Evolutionary conservation across 192 early-diverging fungal species (phyloP), one percentile per base, ranked within the genome.

Genomic region (Glomus cerebriforme): DNA sequence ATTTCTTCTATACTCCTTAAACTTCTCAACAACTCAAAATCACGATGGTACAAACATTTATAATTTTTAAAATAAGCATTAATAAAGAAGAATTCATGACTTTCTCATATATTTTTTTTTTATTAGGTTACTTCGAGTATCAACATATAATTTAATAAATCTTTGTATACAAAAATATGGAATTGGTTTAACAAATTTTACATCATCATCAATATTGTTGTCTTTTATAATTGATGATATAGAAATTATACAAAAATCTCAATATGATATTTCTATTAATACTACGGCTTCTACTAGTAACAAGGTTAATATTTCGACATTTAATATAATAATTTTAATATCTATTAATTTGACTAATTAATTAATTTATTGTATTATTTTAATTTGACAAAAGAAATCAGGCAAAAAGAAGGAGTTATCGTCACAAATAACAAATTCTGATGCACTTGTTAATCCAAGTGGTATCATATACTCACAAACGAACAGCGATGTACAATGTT

Each of bases 11-110:
- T 87, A 17, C 17, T 83, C 4, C 49, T 84, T 13, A 79, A 80
- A 68, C 39, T 84, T 19, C 78, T 87, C n/a, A 77, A 35, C 24
- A 81, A 85, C 31, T 73, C 85, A 47, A 82, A 83, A 39, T 24
- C 77, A 9, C 67, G 81, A 73, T 75, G 78, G 85, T 86, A 80
- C 47, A 39, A 26, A 27, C 10, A 35, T 2, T 69, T 27, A 26
- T 58, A 22, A 22, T 68, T 69, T 35, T 37, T 9, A 34, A 22
- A 17, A 34, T 32, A 9, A 60, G 58, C 22, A 32, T 15, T 49
- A n/a, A 32, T n/a, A 34, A 27, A 59, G 5, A 15, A 34, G 5
- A 39, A 64, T 64, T 49, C 24, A 22, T 10, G 1, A 17, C 29
- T 58, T 69, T 6, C 29, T 49, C 10, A 3, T 12, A 43, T 43